phyloP scores from a whole-genome alignment of 2,329 filamentous ascomycete genomes.

The Apiospora saccharicola region DNA sequence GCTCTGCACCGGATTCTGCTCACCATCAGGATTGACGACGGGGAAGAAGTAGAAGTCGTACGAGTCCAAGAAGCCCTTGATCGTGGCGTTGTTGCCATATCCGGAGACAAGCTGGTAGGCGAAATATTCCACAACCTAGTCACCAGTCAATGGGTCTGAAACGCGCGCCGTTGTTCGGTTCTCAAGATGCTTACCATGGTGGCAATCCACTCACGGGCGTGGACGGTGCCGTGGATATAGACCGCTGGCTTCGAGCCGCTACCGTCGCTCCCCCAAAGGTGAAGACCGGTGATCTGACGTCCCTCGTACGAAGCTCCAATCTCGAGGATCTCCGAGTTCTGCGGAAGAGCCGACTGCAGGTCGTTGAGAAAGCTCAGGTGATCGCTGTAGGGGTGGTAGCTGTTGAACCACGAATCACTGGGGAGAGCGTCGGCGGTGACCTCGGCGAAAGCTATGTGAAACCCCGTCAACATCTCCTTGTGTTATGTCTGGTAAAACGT shows the following conservation, averaged over 20 bases:
- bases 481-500: not conserved
- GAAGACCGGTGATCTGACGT: conserved; percentile 65
- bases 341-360: conserved; percentile 52
- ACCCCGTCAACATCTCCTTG: not conserved
- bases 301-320: conserved; percentile 55
- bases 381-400: conserved; percentile 61
- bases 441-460: conserved; percentile 10
- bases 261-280: conserved; percentile 57
- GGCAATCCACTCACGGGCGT: conserved; percentile 63
- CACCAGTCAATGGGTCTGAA: not conserved
- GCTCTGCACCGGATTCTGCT: conserved; percentile 24
- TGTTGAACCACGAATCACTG: conserved; percentile 56
- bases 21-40: conserved; percentile 60
- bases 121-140: conserved; percentile 54
- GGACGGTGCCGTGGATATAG: conserved; percentile 60
- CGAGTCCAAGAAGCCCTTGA: conserved; percentile 56
- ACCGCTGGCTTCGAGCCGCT: conserved; percentile 56
- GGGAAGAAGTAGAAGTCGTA: conserved; percentile 67
- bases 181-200: conserved; percentile 60
- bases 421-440: conserved; percentile 41
- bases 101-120: conserved; percentile 54
- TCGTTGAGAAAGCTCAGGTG: conserved; percentile 57
- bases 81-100: conserved; percentile 48
- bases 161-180: not conserved
- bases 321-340: conserved; percentile 56